Base-by-base conservation (phyloP, 2,329 filamentous ascomycete species). In the Penicillium concentricum region DNA sequence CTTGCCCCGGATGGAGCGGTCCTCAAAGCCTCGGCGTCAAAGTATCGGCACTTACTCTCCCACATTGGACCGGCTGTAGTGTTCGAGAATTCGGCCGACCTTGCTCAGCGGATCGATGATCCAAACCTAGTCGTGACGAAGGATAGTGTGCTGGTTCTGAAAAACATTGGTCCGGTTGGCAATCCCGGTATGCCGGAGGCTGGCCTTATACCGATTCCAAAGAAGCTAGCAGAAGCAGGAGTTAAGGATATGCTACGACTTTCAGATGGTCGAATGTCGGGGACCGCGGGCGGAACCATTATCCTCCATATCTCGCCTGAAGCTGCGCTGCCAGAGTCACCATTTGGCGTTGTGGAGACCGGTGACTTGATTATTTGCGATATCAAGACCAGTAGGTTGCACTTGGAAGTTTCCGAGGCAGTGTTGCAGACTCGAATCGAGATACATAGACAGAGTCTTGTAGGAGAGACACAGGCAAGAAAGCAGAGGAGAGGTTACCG, bases 281-380 rank as follows among this genome's bases (percentile, higher is more conserved):
- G 82, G 0, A 84, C 81, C 4, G 81, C 82, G 2, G 82, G 81
- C 0, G 81, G 81, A 4, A 83, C 81, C 0, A 81, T 84, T 20
- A 72, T 81, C 2, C 68, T 84, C 22, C 81, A 84, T 60, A 75
- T 84, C 30, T 81, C 78, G 4, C 82, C 82, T 0, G 82, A 84
- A 62, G 74, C 79, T 5, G 79, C 74, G 1, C 61, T 81, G 12
- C 72, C 76, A 0, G 76, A 76, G 20, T 80, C 78, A 0, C 74
- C 78, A 9, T 79, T 81, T 60, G 80, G 81, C 0, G 67, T 81
- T 3, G 73, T 83, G 0, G 63, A 73, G 59, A 76, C 78, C 32
- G 81, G 81, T 0, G 81, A 83, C 63, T 49, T 75, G 24, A 79
- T 83, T 39, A 70, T 69, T 6, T 79, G 76, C 54, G 77, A 82